Base-by-base conservation (phyloP, 2,329 filamentous ascomycete genomes). In the Xylariaceae sp. region DNA sequence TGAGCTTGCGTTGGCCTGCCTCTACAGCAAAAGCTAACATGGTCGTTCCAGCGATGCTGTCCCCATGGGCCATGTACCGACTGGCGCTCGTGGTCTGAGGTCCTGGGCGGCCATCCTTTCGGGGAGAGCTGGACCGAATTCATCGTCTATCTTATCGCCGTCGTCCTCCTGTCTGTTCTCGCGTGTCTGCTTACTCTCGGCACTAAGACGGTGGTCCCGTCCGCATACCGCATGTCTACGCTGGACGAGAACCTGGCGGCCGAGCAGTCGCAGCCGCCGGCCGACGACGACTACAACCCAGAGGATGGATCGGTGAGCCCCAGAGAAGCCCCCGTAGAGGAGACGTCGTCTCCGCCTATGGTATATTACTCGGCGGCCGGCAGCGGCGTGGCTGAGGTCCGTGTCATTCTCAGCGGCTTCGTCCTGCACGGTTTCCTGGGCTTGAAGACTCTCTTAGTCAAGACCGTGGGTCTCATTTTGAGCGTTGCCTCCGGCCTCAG, bases 371-470 rank as follows among this genome's bases (percentile, higher is more conserved):
- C 92, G 6, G 92, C 90, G 38, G 90, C 90, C 26, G 92, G 92
- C 31, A 94, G 88, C 60, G 92, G 92, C 49, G 92, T 98, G 10
- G 92, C 92, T 5, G 92, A 98, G 63, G 90, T 96, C 36, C 89
- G 92, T 44, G 92, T 96, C 39, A 96, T 96, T 38, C 74, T 96
- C n/a, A 95, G 88, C 50, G 92, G 92, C 5, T 98, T 96, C 52
- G 90, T 98, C 35, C 67, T 98, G 35, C 92, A 96, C 66, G 90
- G 92, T 1, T 96, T 96, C 55, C 72, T 98, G 6, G 92, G 92
- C 47, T 59, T 94, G 24, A 84, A 83, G 53, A 96, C 92, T 0
- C 69, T 98, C 19, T 59, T 90, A 5, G 74, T 94, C 61, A 98
- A 98, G 57, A 84, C 85, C 1, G 50, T 83, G 12, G 88, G 82